Evolutionary conservation across 139 green algal genomes (phyloP), one percentile per base, ranked within the genome.

Genomic region (Micractinium sp.): DNA sequence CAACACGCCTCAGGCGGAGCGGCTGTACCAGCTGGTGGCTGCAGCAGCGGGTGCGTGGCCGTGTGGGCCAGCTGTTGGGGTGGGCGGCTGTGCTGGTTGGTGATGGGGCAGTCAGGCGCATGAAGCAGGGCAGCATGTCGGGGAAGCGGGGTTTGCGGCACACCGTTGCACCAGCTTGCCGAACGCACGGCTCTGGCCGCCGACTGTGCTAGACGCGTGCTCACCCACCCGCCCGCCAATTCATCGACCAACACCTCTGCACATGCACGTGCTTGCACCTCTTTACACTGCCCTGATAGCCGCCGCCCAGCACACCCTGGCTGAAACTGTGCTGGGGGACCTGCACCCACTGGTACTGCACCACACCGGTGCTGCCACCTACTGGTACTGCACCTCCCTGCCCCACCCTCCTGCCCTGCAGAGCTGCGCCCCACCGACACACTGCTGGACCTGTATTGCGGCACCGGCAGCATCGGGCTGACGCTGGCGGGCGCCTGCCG

Each of bases 371-470:
- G 9, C 47, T 56, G 47, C 47, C 60, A 2, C 63, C 63, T 23
- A 71, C 9, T 71, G 20, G 19, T 25, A 25, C 63, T 71, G 20
- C 63, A 56, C 47, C 47, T 56, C 47, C 5, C 47, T 9, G 9
- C 47, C 47, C 9, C 47, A 56, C 47, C n/a, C n/a, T 35, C 73
- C 36, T 33, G 36, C 76, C 23, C 81, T 67, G 39, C 36, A 69
- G 89, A 13, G 20, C 56, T 71, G 71, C 90, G 74, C 47, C 41
- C 71, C 22, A 69, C 35, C 53, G 91, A 96, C 84, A 33, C 94
- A 87, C 74, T 98, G 56, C 91, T 99, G 80, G 97, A 99, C 91
- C 93, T 99, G 3, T 99, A 97, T 91, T 99, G 95, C 87, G 97
- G 97, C 60, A 96, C 96, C 13, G 97, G 97, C 47, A 95, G 94